These are phyloP conservation scores for Arthrobotrys iridis DNA, from an alignment of 2,329 filamentous ascomycete species.

Conservation along the genomic window DNA sequence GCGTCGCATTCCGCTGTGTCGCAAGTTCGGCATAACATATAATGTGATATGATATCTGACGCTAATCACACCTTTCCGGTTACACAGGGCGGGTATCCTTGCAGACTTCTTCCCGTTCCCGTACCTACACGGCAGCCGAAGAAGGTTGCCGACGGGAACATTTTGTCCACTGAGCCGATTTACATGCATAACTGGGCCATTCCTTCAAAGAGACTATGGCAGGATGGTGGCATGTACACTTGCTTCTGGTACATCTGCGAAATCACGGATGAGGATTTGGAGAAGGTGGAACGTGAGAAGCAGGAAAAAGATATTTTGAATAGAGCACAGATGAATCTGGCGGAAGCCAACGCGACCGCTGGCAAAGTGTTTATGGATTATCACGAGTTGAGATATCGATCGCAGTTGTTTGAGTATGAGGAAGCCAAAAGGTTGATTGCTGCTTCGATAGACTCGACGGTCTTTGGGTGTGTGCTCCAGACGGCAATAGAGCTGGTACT, in stretches of 20 bases:
- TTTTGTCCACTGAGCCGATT: conserved; percentile 40
- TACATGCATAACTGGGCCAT: conserved; percentile 52
- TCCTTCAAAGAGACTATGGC: conserved; percentile 24
- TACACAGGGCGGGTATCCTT: conserved; percentile 45
- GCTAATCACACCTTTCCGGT: not conserved
- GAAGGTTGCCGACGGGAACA: conserved; percentile 10
- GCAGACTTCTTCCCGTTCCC: conserved; percentile 45
- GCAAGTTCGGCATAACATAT: not conserved
- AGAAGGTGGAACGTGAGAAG: conserved; percentile 33
- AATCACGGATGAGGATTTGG: conserved; percentile 45
- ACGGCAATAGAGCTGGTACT: conserved; percentile 39
- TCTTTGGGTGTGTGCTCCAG: conserved; percentile 37
- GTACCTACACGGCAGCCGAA: conserved; percentile 41
- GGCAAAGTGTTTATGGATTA: conserved; percentile 46
- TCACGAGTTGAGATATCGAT: conserved; percentile 39
- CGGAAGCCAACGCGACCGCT: not conserved
- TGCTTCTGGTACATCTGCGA: conserved; percentile 50
- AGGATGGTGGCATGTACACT: conserved; percentile 44
- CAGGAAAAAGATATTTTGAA: conserved; percentile 12
- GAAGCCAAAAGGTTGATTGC: conserved; percentile 40
- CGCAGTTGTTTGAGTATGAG: conserved; percentile 43
- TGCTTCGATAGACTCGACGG: conserved; percentile 39
- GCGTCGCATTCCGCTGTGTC: not conserved
- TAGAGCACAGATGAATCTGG: conserved; percentile 22
- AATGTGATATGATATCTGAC: not conserved